Base-by-base conservation (phyloP, 106 monocot genomes). In the Dendrobium officinale region DNA sequence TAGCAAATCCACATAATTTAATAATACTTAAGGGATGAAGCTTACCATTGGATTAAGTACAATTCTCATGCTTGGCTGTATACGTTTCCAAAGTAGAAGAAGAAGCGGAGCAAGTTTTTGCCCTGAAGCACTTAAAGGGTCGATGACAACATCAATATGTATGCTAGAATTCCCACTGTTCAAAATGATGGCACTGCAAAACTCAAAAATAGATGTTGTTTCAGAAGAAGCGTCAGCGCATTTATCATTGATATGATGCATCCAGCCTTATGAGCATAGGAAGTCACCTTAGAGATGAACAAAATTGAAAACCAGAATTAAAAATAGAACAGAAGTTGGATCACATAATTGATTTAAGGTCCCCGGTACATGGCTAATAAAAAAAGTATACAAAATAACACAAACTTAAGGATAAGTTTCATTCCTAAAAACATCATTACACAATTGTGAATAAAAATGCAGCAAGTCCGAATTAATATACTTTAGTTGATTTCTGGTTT, bases 141-240 rank as follows among this genome's bases (percentile, higher is more conserved):
- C 97, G 81, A 97, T 91, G 22, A 97, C 97, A 67, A 92, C 97
- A 89, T 97, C 97, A 82, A 97, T 97, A 67, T 94, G 97, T 70
- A 97, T 85, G 77, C 79, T 83, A 79, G 97, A 89, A 81, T 92
- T 91, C 55, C 79, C 82, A 85, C 77, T 91, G 42, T 91, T 81
- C 82, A 94, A 79, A 86, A 89, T 86, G 79, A 97, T 83, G 64
- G 97, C 94, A 86, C 97, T 97, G 90, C 47, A 56, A 78, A 79
- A 80, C 27, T 81, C 58, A 48, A 44, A 77, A 4, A 58, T 26
- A 85, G 54, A 41, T 73, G 45, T 59, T 22, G 20, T 64, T 22
- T 45, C 37, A 83, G 31, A 72, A 81, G 20, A 16, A 77, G 64
- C n/a, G 5, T 64, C 18, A 6, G n/a, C n/a, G 0, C 64, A 64